Conservation (phyloP, 106 monocot species). For the Allium cepa region DNA sequence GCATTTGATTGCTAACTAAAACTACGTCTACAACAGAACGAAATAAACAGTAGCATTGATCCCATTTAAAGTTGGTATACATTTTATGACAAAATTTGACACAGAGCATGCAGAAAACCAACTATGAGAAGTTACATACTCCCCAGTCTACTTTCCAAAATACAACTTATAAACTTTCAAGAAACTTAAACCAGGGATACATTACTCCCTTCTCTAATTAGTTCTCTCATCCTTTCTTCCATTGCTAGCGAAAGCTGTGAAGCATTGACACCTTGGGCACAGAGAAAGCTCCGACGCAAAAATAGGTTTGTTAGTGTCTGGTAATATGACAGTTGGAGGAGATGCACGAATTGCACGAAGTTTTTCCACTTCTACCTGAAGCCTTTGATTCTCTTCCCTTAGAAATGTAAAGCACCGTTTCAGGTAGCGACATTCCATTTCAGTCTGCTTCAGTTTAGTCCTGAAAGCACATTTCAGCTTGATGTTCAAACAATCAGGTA, state of each 20-base stretch:
- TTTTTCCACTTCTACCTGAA: slow-evolving; percentile 88
- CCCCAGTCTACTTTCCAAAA: too few species aligned
- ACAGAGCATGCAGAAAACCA: too few species aligned
- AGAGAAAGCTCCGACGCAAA: slow-evolving; percentile 73
- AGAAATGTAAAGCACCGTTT: slow-evolving; percentile 78
- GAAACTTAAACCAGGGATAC: too few species aligned
- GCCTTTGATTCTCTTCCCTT: slow-evolving; percentile 77
- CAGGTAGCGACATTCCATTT: slow-evolving; percentile 95
- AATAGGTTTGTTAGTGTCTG: slow-evolving; percentile 58
- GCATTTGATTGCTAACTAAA: too few species aligned
- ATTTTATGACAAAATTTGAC: too few species aligned
- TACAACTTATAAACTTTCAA: too few species aligned
- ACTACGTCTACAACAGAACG: too few species aligned
- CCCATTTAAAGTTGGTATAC: too few species aligned
- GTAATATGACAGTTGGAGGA: slow-evolving; percentile 73
- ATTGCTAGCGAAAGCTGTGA: slow-evolving; percentile 15
- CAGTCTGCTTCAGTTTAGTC: slow-evolving; percentile 94
- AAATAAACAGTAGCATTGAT: too few species aligned
- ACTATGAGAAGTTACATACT: too few species aligned
- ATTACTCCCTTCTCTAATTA: too few species aligned
- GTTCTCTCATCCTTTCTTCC: too few species aligned
- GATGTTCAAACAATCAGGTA: background rate
- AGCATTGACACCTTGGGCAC: slow-evolving; percentile 83
- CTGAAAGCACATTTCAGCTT: slow-evolving; percentile 13
- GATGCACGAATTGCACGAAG: slow-evolving; percentile 68